Evolutionary conservation across 2,329 filamentous ascomycete species (phyloP).

Genomic region (Ilyonectria robusta): DNA sequence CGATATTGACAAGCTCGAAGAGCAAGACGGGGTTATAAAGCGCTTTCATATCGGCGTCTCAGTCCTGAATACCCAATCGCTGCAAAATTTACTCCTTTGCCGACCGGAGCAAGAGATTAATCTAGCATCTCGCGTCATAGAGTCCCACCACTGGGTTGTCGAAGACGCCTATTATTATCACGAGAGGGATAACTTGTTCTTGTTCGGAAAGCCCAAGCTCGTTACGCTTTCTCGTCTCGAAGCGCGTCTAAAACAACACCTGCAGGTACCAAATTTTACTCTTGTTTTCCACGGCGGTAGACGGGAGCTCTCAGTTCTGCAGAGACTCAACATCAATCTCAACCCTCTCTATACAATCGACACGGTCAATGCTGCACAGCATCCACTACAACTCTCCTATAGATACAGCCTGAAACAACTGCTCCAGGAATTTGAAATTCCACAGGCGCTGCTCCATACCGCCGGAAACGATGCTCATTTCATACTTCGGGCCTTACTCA

Average conservation of each 20-base stretch:
- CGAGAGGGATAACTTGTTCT: constrained; percentile 6
- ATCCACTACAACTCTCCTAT: constrained; percentile 43
- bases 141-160: constrained; percentile 27
- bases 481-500: constrained; percentile 33
- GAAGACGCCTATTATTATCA: neutral
- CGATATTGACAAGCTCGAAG: constrained; percentile 29
- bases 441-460: constrained; percentile 38
- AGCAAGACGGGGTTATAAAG: constrained; percentile 24
- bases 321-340: constrained; percentile 33
- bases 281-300: constrained; percentile 25
- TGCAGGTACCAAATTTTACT: constrained; percentile 15
- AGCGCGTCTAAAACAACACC: neutral
- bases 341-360: constrained; percentile 42
- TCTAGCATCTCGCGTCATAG: constrained; percentile 13
- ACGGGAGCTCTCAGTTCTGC: constrained; percentile 28
- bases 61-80: constrained; percentile 18
- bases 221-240: constrained; percentile 1
- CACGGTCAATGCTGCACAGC: constrained; percentile 45
- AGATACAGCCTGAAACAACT: constrained; percentile 41
- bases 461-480: constrained; percentile 48
- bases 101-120: neutral
- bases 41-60: constrained; percentile 30
- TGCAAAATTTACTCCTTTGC: constrained; percentile 5
- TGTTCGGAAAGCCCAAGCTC: constrained; percentile 24
- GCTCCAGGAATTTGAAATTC: constrained; percentile 36